Conservation (phyloP, 768 basidiomycete species). For the Russula earlei region DNA sequence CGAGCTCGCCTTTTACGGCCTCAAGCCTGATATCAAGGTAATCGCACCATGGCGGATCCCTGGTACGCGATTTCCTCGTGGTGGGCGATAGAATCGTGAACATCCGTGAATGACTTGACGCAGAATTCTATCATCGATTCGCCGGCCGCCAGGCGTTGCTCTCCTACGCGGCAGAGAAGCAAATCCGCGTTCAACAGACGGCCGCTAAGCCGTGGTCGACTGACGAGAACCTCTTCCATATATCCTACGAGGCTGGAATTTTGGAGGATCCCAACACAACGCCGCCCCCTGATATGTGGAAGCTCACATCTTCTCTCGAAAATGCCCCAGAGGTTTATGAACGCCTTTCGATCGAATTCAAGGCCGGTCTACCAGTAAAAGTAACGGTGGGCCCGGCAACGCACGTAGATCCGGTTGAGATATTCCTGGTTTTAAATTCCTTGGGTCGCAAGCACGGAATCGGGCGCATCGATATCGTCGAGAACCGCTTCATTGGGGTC, state of each 20-base stretch:
- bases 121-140: constrained; percentile 96
- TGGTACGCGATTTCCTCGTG: constrained; percentile 36
- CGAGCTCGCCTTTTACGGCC: constrained; percentile 96
- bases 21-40: constrained; percentile 98
- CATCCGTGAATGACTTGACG: not conserved
- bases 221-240: constrained; percentile 99
- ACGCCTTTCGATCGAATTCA: constrained; percentile 77
- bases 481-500: constrained; percentile 99
- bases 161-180: constrained; percentile 75
- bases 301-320: constrained; percentile 79
- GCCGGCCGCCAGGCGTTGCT: constrained; percentile 91
- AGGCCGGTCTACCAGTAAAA: constrained; percentile 77
- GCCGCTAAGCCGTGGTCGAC: constrained; percentile 98
- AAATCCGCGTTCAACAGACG: constrained; percentile 92
- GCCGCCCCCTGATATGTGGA: constrained; percentile 98
- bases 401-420: constrained; percentile 87
- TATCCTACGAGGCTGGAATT: constrained; percentile 99
- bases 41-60: constrained; percentile 97
- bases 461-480: constrained; percentile 96
- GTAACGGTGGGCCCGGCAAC: constrained; percentile 50
- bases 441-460: constrained; percentile 93
- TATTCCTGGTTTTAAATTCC: constrained; percentile 86
- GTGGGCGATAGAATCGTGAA: not conserved
- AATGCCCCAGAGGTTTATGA: constrained; percentile 74
- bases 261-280: constrained; percentile 94